Evolutionary conservation across 306 rosid species (phyloP).

Genomic region (Cucumis cinereus): DNA sequence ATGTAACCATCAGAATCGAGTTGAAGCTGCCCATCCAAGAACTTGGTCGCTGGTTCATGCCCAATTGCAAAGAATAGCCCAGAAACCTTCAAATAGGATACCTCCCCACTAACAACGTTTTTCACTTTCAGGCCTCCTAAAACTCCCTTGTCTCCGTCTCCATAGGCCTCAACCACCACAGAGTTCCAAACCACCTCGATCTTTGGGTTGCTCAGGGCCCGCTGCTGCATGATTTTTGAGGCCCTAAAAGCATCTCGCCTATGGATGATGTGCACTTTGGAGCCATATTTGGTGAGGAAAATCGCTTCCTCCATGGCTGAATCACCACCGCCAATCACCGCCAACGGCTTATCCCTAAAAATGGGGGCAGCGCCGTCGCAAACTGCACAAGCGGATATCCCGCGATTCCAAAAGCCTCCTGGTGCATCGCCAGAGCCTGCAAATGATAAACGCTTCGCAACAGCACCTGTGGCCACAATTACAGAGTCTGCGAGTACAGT

Average conservation of each 20-base stretch:
- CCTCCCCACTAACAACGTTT: constrained; percentile 36
- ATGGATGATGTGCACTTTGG: constrained; percentile 58
- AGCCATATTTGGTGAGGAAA: constrained; percentile 69
- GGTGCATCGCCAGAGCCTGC: constrained; percentile 48
- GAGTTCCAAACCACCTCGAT: constrained; percentile 67
- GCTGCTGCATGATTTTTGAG: constrained; percentile 74
- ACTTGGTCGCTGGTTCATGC: constrained; percentile 79
- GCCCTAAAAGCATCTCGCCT: constrained; percentile 66
- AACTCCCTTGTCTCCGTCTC: constrained; percentile 19
- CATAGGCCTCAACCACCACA: constrained; percentile 50
- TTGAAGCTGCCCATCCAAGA: constrained; percentile 55
- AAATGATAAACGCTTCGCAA: constrained; percentile 53
- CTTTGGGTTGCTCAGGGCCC: constrained; percentile 44
- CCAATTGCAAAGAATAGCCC: constrained; percentile 85
- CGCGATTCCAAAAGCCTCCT: constrained; percentile 68
- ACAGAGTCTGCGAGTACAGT: constrained; percentile 17
- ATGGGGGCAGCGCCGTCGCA: constrained; percentile 88
- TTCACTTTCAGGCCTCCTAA: constrained; percentile 67
- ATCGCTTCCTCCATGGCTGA: constrained; percentile 89
- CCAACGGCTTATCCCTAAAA: constrained; percentile 53
- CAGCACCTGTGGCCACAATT: constrained; percentile 76
- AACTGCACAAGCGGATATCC: constrained; percentile 76
- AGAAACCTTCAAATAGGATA: constrained; percentile 50
- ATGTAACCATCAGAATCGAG: constrained; percentile 60
- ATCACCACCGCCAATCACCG: constrained; percentile 78